phyloP scores from a whole-genome alignment of 331 rosid species.

The Malus hybrid region DNA sequence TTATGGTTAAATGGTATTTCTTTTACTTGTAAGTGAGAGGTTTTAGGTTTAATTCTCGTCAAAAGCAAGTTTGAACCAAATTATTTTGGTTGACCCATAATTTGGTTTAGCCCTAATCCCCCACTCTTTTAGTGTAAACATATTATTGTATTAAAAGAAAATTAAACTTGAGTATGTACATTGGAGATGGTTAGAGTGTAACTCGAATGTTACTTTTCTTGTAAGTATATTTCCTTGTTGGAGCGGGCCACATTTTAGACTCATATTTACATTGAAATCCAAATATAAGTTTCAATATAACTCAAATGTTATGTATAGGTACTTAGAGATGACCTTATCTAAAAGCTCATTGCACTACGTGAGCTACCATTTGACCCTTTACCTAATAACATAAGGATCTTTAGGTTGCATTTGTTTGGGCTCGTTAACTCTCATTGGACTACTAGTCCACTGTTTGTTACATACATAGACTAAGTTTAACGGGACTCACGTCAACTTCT shows the following conservation, averaged over 20 bases:
- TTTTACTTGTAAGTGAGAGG: no score
- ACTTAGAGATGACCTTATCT: not conserved
- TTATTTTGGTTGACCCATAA: no score
- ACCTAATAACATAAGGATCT: not conserved
- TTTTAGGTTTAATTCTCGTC: no score
- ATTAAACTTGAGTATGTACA: not conserved
- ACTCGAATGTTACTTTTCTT: not conserved
- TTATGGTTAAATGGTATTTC: no score
- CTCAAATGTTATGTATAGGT: not conserved
- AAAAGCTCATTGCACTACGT: not conserved
- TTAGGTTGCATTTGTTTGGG: no score
- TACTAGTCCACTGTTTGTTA: no score
- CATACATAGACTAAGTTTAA: no score
- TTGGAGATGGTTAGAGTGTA: not conserved
- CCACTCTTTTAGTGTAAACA: not conserved
- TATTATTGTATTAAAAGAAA: not conserved
- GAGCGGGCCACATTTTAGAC: not conserved
- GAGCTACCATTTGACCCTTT: not conserved
- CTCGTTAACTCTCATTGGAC: no score
- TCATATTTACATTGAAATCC: not conserved
- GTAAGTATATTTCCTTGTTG: not conserved
- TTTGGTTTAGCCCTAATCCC: no score
- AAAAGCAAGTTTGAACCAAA: no score
- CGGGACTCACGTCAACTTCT: no score
- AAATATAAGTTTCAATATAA: not conserved